Conservation (phyloP, 2,329 filamentous ascomycete species). For the Aspergillus terreus region DNA sequence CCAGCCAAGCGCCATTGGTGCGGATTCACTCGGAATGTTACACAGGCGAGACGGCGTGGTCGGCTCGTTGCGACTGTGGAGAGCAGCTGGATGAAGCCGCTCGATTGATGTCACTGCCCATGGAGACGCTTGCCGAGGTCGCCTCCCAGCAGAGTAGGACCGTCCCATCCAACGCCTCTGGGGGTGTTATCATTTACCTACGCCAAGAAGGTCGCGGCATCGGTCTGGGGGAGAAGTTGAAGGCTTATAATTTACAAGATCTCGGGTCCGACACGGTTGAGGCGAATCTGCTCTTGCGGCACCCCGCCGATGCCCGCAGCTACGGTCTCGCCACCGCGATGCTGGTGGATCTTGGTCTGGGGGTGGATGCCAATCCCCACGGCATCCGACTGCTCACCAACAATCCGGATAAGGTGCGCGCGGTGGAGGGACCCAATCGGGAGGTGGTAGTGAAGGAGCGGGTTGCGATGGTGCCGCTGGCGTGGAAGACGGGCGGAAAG, state of each 20-base stretch:
- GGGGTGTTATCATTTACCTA: conserved; percentile 92
- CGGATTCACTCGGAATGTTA: conserved; percentile 98
- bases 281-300: conserved; percentile 83
- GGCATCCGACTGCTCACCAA: conserved; percentile 81
- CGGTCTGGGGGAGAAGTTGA: conserved; percentile 89
- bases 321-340: conserved; percentile 97
- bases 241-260: conserved; percentile 97
- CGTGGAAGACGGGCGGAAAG: conserved; percentile 76
- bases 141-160: conserved; percentile 23
- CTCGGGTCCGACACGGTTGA: conserved; percentile 96
- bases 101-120: conserved; percentile 76
- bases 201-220: conserved; percentile 96
- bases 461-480: conserved; percentile 91
- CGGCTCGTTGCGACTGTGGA: conserved; percentile 92
- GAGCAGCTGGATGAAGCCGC: conserved; percentile 97
- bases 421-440: conserved; percentile 84
- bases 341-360: conserved; percentile 75
- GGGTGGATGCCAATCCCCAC: conserved; percentile 56
- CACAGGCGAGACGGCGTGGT: conserved; percentile 98
- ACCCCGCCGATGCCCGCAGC: conserved; percentile 89
- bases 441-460: conserved; percentile 85
- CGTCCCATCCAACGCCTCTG: conserved; percentile 53
- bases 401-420: conserved; percentile 94
- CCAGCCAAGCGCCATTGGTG: conserved; percentile 64
- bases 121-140: conserved; percentile 28